Conservation (phyloP, 371 early-diverging fungal genomes). For the Mortierella sp. region DNA sequence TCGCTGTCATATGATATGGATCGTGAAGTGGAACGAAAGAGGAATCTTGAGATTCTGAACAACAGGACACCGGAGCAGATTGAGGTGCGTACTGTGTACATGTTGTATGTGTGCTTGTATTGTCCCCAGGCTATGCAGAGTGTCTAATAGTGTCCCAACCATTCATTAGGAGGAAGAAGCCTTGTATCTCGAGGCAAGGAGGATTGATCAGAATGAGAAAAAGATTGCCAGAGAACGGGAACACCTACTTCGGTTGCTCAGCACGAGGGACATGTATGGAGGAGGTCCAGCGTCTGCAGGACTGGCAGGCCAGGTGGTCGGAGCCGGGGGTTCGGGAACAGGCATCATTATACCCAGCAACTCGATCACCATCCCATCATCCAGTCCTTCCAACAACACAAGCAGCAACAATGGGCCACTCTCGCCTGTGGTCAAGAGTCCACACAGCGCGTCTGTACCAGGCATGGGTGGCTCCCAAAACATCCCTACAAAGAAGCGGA, state of each 20-base stretch:
- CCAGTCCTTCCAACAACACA: slow-evolving; percentile 21
- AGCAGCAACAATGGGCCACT: slow-evolving; percentile 22
- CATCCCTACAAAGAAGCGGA: slow-evolving; percentile 31
- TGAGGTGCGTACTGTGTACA: slow-evolving; percentile 53
- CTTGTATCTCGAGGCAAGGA: slow-evolving; percentile 77
- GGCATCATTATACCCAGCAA: slow-evolving; percentile 58
- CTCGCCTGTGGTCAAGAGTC: slow-evolving; percentile 20
- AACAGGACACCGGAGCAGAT: slow-evolving; percentile 81
- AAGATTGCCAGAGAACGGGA: slow-evolving; percentile 81
- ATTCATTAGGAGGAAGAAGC: slow-evolving; percentile 83
- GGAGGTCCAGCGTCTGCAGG: slow-evolving; percentile 53
- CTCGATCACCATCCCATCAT: slow-evolving; percentile 47
- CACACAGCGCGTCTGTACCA: slow-evolving; percentile 6
- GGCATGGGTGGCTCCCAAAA: background rate
- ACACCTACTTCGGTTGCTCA: slow-evolving; percentile 68
- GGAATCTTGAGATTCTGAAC: slow-evolving; percentile 75
- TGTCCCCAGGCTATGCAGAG: too few species aligned
- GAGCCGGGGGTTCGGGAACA: slow-evolving; percentile 48
- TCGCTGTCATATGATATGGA: slow-evolving; percentile 46
- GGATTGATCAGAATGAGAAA: slow-evolving; percentile 82
- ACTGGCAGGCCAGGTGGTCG: slow-evolving; percentile 32
- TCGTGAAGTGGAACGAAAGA: slow-evolving; percentile 83
- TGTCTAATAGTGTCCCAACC: too few species aligned
- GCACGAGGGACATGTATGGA: slow-evolving; percentile 62
- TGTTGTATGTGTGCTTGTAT: background rate